Evolutionary conservation across 768 basidiomycete genomes (phyloP).

Genomic region (Tulasnella sp.): DNA sequence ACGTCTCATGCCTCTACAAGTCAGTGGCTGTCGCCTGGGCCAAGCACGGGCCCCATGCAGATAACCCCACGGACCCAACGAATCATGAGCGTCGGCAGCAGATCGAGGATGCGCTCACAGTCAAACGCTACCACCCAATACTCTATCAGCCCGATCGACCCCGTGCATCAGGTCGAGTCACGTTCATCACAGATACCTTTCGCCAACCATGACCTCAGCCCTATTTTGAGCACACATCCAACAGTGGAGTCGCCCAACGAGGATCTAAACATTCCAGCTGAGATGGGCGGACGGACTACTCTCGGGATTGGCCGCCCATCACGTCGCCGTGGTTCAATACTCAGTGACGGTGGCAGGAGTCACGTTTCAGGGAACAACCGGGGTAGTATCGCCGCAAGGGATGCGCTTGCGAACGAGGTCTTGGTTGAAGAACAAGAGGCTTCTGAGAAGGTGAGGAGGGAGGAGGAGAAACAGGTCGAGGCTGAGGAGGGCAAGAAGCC

Average conservation of each 20-base stretch:
- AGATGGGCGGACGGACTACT: background rate
- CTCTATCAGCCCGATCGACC: slow-evolving; percentile 7
- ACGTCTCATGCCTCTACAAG: background rate
- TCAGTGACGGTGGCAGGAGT: background rate
- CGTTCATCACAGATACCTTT: slow-evolving; percentile 11
- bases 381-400: slow-evolving; percentile 32
- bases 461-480: slow-evolving; percentile 23
- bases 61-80: background rate
- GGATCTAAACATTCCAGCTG: background rate
- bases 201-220: slow-evolving; percentile 10
- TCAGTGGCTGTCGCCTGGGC: background rate
- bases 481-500: background rate
- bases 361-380: background rate
- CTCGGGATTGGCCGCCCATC: slow-evolving; percentile 5
- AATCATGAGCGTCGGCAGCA: background rate
- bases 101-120: slow-evolving; percentile 2
- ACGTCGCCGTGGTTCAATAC: slow-evolving; percentile 18
- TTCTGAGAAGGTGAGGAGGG: slow-evolving; percentile 38
- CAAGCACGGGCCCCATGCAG: background rate
- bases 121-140: background rate
- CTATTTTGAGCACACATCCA: slow-evolving; percentile 8
- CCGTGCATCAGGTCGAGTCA: slow-evolving; percentile 8
- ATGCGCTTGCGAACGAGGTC: slow-evolving; percentile 58
- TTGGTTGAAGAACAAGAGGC: slow-evolving; percentile 59
- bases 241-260: background rate